Evolutionary conservation across 1,284 basidiomycete genomes (phyloP).

Genomic region (Exsudoporus floridanus): DNA sequence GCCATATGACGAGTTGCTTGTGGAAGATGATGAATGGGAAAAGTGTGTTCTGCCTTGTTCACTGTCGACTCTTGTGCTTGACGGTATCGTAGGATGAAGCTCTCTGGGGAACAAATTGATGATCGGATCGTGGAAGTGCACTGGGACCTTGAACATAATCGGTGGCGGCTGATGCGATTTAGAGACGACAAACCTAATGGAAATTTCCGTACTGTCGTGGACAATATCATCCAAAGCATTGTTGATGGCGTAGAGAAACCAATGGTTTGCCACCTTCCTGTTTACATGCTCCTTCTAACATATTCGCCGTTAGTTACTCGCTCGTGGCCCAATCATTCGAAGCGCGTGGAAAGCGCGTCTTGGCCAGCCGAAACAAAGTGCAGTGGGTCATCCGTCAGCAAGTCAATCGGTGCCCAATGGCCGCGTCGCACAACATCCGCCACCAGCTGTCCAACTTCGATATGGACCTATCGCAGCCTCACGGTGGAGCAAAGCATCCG

Average conservation of each 20-base stretch:
- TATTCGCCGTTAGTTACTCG: slow-evolving; percentile 52
- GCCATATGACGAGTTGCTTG: slow-evolving; percentile 83
- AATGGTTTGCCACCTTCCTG: slow-evolving; percentile 49
- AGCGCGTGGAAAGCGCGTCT: slow-evolving; percentile 65
- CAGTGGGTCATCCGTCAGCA: slow-evolving; percentile 12
- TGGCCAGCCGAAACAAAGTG: slow-evolving; percentile 31
- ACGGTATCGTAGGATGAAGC: slow-evolving; percentile 68
- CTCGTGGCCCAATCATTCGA: slow-evolving; percentile 57
- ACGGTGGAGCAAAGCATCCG: slow-evolving; percentile 70
- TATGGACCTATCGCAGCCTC: slow-evolving; percentile 66
- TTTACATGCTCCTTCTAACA: slow-evolving; percentile 8
- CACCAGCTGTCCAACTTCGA: slow-evolving; percentile 42
- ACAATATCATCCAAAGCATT: slow-evolving; percentile 85
- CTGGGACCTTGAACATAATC: slow-evolving; percentile 70
- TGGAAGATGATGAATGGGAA: slow-evolving; percentile 94
- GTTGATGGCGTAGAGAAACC: slow-evolving; percentile 89
- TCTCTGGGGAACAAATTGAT: slow-evolving; percentile 83
- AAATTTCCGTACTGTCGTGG: slow-evolving; percentile 81
- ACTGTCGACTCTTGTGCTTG: slow-evolving; percentile 3
- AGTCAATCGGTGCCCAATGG: slow-evolving; percentile 24
- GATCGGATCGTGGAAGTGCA: slow-evolving; percentile 93
- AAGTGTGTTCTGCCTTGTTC: slow-evolving; percentile 50
- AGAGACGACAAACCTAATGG: slow-evolving; percentile 89
- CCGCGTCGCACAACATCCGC: slow-evolving; percentile 18
- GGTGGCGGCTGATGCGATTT: slow-evolving; percentile 90